Percentiles rank a stretch among this genome's conserved stretches.
phyloP scores from a whole-genome alignment of 2,329 filamentous ascomycete genomes.

The Chalara sp. region DNA sequence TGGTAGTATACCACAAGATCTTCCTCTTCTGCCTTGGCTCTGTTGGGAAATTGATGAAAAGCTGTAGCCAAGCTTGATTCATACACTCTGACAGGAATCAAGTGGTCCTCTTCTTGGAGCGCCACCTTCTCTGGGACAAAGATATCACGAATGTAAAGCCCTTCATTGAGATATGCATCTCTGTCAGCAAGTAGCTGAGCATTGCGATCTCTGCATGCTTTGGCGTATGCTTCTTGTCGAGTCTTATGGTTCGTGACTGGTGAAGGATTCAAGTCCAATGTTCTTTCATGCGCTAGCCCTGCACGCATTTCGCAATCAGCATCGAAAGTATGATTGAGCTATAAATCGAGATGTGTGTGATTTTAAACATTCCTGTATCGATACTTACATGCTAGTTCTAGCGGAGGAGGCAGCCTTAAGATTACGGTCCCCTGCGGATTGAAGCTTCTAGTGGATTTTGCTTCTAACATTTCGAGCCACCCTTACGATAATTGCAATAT shows the following conservation, averaged over 20 bases:
- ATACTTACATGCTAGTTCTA: not conserved
- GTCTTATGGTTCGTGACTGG: not conserved
- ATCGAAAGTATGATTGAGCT: no score
- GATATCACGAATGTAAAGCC: slow-evolving; percentile 21
- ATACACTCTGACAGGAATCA: no score
- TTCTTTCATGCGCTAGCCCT: not conserved
- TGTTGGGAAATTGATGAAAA: no score
- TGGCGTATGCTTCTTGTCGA: slow-evolving; percentile 29
- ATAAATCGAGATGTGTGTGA: no score
- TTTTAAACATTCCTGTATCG: no score
- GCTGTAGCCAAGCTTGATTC: no score
- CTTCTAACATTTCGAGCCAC: no score
- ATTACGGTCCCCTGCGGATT: not conserved
- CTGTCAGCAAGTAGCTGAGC: slow-evolving; percentile 29
- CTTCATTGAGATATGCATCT: slow-evolving; percentile 31
- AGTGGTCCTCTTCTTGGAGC: not conserved
- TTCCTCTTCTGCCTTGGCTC: slow-evolving; percentile 1
- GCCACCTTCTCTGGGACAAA: slow-evolving; percentile 2
- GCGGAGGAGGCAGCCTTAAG: not conserved
- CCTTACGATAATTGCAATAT: no score
- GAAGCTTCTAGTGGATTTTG: not conserved
- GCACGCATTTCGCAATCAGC: no score
- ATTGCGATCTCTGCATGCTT: slow-evolving; percentile 33
- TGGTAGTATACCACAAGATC: slow-evolving; percentile 39
- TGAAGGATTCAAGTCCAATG: not conserved